These are phyloP conservation scores for Schizophyllum amplum DNA, from an alignment of 1,284 basidiomycete species.

Conservation along the genomic window DNA sequence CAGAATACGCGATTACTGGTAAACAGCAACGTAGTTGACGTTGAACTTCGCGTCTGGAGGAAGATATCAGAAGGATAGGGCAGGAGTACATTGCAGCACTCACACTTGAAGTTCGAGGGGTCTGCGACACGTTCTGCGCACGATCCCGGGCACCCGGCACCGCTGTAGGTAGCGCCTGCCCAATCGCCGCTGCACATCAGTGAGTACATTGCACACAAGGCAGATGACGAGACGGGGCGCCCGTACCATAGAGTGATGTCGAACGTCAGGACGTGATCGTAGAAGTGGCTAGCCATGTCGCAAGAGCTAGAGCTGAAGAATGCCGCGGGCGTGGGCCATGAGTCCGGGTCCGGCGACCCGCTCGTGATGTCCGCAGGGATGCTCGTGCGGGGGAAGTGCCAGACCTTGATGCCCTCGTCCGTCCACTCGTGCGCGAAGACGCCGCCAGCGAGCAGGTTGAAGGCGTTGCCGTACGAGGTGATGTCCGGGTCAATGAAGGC, in stretches of 20 bases:
- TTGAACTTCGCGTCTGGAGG: slow-evolving; percentile 3
- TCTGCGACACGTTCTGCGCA: slow-evolving; percentile 4
- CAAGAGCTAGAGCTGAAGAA: slow-evolving; percentile 4
- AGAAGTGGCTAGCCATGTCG: slow-evolving; percentile 4
- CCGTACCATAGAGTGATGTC: slow-evolving; percentile 5
- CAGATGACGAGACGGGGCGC: not conserved
- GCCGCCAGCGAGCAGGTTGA: slow-evolving; percentile 39
- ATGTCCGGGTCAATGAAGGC: slow-evolving; percentile 45
- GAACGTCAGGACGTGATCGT: slow-evolving; percentile 5
- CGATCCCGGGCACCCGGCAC: slow-evolving; percentile 3
- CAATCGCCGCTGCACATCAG: slow-evolving; percentile 3
- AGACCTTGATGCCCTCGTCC: slow-evolving; percentile 60
- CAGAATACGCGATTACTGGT: not conserved
- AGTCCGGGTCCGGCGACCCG: slow-evolving; percentile 6
- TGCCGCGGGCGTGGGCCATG: slow-evolving; percentile 8
- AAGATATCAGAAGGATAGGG: not conserved
- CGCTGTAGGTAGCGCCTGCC: slow-evolving; percentile 1
- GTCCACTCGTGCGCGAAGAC: slow-evolving; percentile 74
- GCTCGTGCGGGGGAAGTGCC: slow-evolving; percentile 61
- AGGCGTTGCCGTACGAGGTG: slow-evolving; percentile 58
- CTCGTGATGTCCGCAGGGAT: slow-evolving; percentile 18
- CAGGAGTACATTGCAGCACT: not conserved
- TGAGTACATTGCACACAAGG: not conserved
- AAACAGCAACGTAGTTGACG: slow-evolving; percentile 5
- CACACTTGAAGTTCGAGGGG: slow-evolving; percentile 3